Percentiles rank a stretch among this genome's conserved stretches.
phyloP scores from a whole-genome alignment of 2,329 filamentous ascomycete genomes.

The Drechslerella dactyloides region DNA sequence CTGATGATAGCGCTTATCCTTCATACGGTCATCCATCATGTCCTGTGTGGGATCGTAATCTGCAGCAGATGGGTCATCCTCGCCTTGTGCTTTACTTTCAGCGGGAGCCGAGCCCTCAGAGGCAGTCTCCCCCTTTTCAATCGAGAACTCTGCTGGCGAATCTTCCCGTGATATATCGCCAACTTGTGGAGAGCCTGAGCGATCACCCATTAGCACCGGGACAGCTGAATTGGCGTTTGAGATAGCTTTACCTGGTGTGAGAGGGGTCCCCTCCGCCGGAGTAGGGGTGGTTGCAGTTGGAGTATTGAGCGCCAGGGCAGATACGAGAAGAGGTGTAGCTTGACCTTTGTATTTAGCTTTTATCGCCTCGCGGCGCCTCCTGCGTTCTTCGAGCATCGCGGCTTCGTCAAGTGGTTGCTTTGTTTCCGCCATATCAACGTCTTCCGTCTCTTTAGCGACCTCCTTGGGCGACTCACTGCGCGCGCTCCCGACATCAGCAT shows the following conservation, averaged over 20 bases:
- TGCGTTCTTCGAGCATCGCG: conserved; percentile 81
- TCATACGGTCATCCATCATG: conserved; percentile 80
- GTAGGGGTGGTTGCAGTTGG: conserved; percentile 63
- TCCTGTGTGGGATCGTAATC: conserved; percentile 90
- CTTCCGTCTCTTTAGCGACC: conserved; percentile 52
- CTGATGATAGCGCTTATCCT: conserved; percentile 70
- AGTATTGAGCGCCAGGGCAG: conserved; percentile 70
- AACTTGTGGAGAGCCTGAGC: conserved; percentile 41
- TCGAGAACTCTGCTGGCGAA: conserved; percentile 68
- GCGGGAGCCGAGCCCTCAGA: conserved; percentile 53
- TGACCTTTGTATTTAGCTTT: conserved; percentile 78
- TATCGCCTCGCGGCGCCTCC: conserved; percentile 82
- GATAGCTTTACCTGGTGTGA: conserved; percentile 36
- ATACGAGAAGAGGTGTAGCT: conserved; percentile 74
- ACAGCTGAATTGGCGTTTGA: not conserved
- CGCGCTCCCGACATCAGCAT: conserved; percentile 50
- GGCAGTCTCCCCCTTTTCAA: conserved; percentile 65
- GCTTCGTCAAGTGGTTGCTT: conserved; percentile 76
- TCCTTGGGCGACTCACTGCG: conserved; percentile 50
- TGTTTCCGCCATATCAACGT: conserved; percentile 59
- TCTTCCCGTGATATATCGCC: conserved; percentile 61
- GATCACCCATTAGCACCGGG: conserved; percentile 8
- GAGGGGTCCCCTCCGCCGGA: conserved; percentile 58
- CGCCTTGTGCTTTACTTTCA: conserved; percentile 60
- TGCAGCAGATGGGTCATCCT: conserved; percentile 84